phyloP scores from a whole-genome alignment of 2,329 filamentous ascomycete species.

The Beauveria sp. region DNA sequence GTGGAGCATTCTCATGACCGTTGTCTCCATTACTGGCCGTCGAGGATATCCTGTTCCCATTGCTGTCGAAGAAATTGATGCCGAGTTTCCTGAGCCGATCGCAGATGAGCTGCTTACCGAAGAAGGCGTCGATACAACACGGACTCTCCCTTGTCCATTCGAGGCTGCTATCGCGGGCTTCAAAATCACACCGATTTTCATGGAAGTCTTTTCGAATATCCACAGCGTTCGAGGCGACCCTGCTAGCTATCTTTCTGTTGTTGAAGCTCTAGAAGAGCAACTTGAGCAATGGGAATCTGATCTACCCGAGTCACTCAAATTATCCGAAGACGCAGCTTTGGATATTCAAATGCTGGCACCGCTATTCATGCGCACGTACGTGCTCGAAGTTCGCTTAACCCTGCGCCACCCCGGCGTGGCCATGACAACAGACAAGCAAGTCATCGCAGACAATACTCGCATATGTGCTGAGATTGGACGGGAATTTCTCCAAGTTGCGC shows the following conservation, averaged over 20 bases:
- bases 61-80: conserved; percentile 66
- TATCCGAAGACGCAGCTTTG: conserved; percentile 33
- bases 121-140: conserved; percentile 49
- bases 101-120: conserved; percentile 64
- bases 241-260: conserved; percentile 53
- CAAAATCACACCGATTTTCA: conserved; percentile 57
- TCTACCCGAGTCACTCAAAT: conserved; percentile 52
- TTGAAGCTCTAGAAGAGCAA: conserved; percentile 59
- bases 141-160: conserved; percentile 55
- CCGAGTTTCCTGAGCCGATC: conserved; percentile 65
- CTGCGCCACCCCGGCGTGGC: conserved; percentile 56
- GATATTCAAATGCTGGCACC: conserved; percentile 42
- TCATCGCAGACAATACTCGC: conserved; percentile 54
- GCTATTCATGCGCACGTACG: conserved; percentile 46
- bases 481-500: conserved; percentile 54
- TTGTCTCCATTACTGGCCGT: conserved; percentile 64
- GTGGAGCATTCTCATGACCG: conserved; percentile 62
- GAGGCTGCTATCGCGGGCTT: conserved; percentile 58
- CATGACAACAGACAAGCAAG: conserved; percentile 43
- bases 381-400: conserved; percentile 51
- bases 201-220: conserved; percentile 70
- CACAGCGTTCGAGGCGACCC: conserved; percentile 61
- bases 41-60: conserved; percentile 72
- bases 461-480: conserved; percentile 60
- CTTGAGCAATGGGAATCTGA: conserved; percentile 55